Percentiles rank a stretch among this genome's conserved stretches.
Conservation (phyloP, 345 rosid genomes). For the Eucalyptus lansdowneana region DNA sequence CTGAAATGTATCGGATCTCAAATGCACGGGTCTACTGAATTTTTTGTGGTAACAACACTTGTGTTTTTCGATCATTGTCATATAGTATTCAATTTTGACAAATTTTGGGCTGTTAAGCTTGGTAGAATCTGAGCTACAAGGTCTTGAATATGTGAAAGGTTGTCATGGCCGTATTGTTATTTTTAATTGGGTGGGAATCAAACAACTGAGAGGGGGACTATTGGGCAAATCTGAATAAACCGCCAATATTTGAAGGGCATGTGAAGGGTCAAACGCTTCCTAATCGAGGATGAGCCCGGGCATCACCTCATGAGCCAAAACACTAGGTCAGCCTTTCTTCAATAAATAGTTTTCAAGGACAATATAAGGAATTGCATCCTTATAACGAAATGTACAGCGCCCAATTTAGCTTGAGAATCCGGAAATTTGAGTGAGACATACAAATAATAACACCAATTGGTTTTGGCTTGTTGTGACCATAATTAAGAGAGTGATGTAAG, state of each 20-base stretch:
- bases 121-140: background rate
- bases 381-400: accelerated
- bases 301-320: too few relatives aligned
- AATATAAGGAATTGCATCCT: too few relatives aligned
- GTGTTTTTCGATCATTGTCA: background rate
- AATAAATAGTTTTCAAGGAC: too few relatives aligned
- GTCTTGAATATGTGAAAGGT: background rate
- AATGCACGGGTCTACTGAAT: background rate
- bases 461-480: accelerated
- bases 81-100: background rate
- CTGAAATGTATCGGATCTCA: background rate
- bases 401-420: too few relatives aligned
- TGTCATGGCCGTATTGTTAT: background rate
- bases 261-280: too few relatives aligned
- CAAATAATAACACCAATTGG: too few relatives aligned
- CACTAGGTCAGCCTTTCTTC: too few relatives aligned
- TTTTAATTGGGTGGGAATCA: background rate
- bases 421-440: too few relatives aligned
- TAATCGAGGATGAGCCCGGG: too few relatives aligned
- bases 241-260: background rate
- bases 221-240: background rate
- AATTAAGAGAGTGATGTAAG: too few relatives aligned
- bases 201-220: background rate
- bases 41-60: too few relatives aligned
- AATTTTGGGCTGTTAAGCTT: too few relatives aligned